Evolutionary conservation across 495 filamentous ascomycete genomes (phyloP), one percentile per base, ranked within the genome.

Genomic region (Podospora pseudopauciseta): DNA sequence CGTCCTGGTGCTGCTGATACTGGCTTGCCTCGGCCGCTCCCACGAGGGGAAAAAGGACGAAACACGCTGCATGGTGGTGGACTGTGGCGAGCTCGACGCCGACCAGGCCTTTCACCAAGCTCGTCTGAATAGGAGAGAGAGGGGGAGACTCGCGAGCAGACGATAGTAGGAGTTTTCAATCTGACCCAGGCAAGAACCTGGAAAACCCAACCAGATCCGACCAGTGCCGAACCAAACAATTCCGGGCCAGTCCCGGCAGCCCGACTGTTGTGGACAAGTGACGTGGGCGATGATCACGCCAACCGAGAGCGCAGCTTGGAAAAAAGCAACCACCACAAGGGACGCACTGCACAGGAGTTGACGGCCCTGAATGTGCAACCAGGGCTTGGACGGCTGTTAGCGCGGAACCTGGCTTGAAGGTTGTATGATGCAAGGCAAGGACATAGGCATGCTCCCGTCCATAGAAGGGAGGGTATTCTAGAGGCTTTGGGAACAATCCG

Each of bases 21-120:
- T 73, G 68, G 72, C 76, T 44, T 76, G 74, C 66, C 75, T 79
- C 64, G 72, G 76, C 70, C 78, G 75, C 75, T 85, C 81, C 82
- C 82, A 83, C 69, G 76, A 78, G 56, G 82, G 82, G 76, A 85
- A 80, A 61, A 85, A 74, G 28, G 80, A 74, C 71, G 82, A 82
- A 72, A 85, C 81, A 67, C 82, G 81, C 75, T 83, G 80, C 82
- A 85, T 84, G 73, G 77, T 72, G 72, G 67, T 57, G 53, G 27
- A 63, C 57, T 66, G 56, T 67, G 63, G 70, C 62, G 63, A 64
- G 32, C 49, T 64, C 60, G 71, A 63, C 56, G 63, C 60, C 70
- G 65, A 28, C 60, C 66, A 49, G 34, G 54, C 19, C 65, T 56
- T 44, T 64, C 67, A 58, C 59, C 66, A 59, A 54, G 53, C 20